Evolutionary conservation across 768 basidiomycete genomes (phyloP).

Genomic region (Auriculariales sp.): DNA sequence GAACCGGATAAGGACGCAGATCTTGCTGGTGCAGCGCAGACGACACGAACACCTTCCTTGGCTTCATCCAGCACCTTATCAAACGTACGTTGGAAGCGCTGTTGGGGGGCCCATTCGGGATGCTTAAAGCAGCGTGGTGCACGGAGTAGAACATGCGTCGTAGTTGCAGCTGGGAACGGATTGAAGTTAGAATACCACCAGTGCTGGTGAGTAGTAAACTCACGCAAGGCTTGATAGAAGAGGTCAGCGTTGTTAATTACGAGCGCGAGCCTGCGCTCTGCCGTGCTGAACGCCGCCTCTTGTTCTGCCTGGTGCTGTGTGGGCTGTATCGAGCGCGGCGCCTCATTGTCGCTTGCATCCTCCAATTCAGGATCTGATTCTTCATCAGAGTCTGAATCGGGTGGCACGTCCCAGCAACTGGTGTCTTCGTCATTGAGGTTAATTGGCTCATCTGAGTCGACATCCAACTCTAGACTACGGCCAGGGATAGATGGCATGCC

Average conservation of each 20-base stretch:
- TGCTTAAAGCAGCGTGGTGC: constrained; percentile 33
- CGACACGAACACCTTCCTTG: not conserved
- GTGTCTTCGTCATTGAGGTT: constrained; percentile 5
- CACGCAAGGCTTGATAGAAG: not conserved
- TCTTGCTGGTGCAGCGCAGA: not conserved
- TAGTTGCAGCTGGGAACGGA: constrained; percentile 24
- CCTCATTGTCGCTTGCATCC: constrained; percentile 24
- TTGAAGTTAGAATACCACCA: not conserved
- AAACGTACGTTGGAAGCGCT: constrained; percentile 24
- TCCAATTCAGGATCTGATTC: constrained; percentile 7
- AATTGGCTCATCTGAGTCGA: not conserved
- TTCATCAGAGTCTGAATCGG: constrained; percentile 5
- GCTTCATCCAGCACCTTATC: not conserved
- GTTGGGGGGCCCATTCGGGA: constrained; percentile 30
- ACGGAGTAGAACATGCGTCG: constrained; percentile 31
- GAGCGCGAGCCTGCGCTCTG: not conserved
- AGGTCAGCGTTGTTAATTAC: not conserved
- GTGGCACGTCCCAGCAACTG: not conserved
- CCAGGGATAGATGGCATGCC: too few relatives aligned
- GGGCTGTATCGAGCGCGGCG: too few relatives aligned
- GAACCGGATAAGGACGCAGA: too few relatives aligned
- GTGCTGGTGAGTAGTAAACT: not conserved
- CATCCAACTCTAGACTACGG: not conserved
- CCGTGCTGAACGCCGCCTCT: not conserved
- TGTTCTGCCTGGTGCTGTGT: too few relatives aligned